Percentiles rank a stretch among this genome's conserved stretches.
These are phyloP conservation scores for Thelonectria discophora DNA, from an alignment of 2,329 filamentous ascomycete genomes.

Conservation along the genomic window DNA sequence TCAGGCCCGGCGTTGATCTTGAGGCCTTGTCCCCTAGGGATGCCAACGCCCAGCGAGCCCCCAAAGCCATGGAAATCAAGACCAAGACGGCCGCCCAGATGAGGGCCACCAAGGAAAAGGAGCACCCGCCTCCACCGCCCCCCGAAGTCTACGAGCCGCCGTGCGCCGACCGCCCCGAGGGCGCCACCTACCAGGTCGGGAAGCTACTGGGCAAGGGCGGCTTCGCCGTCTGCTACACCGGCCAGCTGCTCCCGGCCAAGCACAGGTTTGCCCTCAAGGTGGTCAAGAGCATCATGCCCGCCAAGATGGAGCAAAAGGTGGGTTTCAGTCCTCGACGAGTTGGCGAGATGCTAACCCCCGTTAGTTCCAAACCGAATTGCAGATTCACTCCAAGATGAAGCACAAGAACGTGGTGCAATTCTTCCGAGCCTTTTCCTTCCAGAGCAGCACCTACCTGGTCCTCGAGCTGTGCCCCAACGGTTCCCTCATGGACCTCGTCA, in stretches of 20 bases:
- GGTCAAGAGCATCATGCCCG: slow-evolving; percentile 82
- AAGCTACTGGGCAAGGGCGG: slow-evolving; percentile 81
- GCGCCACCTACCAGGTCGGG: slow-evolving; percentile 77
- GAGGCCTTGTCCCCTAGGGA: slow-evolving; percentile 73
- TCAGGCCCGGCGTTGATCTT: slow-evolving; percentile 63
- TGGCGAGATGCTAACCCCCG: slow-evolving; percentile 27
- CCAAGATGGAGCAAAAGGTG: slow-evolving; percentile 87
- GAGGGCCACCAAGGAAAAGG: slow-evolving; percentile 69
- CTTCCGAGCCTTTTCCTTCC: slow-evolving; percentile 89
- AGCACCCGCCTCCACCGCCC: slow-evolving; percentile 72
- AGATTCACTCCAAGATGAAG: slow-evolving; percentile 97
- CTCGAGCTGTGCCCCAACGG: slow-evolving; percentile 95
- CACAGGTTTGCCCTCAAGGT: slow-evolving; percentile 82
- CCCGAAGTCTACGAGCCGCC: slow-evolving; percentile 68
- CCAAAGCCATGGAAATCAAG: slow-evolving; percentile 60
- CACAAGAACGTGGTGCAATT: slow-evolving; percentile 97
- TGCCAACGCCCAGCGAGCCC: slow-evolving; percentile 67
- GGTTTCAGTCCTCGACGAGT: slow-evolving; percentile 16
- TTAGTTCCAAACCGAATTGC: slow-evolving; percentile 82
- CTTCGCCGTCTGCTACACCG: slow-evolving; percentile 83
- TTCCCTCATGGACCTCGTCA: slow-evolving; percentile 97
- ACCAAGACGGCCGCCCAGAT: slow-evolving; percentile 61
- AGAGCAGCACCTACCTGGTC: slow-evolving; percentile 90
- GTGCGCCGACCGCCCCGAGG: slow-evolving; percentile 73
- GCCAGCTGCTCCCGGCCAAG: slow-evolving; percentile 70